Evolutionary conservation across 208 protist species (phyloP), one percentile per base, ranked within the genome.

Genomic region (Leishmania turanica): DNA sequence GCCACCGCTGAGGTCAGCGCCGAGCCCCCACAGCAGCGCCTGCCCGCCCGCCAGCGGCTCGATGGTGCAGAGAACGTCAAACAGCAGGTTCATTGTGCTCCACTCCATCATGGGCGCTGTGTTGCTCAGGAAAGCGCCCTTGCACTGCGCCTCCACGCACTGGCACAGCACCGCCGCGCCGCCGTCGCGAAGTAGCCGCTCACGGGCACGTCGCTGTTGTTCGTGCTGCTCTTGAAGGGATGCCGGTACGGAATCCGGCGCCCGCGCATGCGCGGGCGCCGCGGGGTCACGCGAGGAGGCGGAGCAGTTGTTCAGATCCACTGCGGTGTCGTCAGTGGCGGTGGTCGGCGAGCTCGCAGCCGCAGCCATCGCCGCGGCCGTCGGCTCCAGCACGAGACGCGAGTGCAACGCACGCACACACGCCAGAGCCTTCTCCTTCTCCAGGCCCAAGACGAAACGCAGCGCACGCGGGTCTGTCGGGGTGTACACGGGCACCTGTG

Each of bases 391-490:
- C 69, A 76, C 56, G 49, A 81, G 66, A 34, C 58, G 76, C 45
- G 62, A 37, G 51, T 87, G 89, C 51, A 96, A 81, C 49, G 89
- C 93, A 3, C 80, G 80, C n/a, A 94, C 83, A 77, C 91, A 93
- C 37, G 56, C 70, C 17, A 75, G 87, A 49, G 83, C 84, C 68
- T 88, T 86, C 42, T 75, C 86, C 31, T 86, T 70, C 53, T 83
- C 79, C 34, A 78, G 40, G 45, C 54, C 62, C 19, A 97, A 75
- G 53, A 96, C 83, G 62, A 93, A 91, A 42, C 68, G 75, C 62
- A 97, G 74, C 8, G 91, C 91, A 9, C 83, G 69, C 40, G 87
- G 87, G 77, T 94, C 85, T 19, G 88, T 88, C n/a, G 94, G 94
- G 9, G 91, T 88, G 77, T 92, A 97, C 53, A 87, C 78, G 2